These are phyloP conservation scores for Boletus vermiculosoides DNA, from an alignment of 768 basidiomycete species.

Conservation along the genomic window DNA sequence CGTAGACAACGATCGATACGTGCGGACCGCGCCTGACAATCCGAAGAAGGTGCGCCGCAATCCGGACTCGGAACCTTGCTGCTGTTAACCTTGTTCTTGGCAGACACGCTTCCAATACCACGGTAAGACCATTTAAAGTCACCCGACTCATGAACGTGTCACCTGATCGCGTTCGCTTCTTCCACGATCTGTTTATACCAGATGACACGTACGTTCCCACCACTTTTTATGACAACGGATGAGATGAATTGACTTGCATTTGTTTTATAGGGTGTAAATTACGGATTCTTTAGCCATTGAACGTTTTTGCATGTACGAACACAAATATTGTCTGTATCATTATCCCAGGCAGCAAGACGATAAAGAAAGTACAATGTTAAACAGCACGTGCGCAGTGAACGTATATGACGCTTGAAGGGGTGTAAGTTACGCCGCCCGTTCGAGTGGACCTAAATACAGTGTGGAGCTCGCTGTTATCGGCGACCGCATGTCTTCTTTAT, in stretches of 20 bases:
- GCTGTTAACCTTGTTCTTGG: constrained; percentile 12
- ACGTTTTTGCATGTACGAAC: constrained; percentile 22
- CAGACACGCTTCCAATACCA: constrained; percentile 83
- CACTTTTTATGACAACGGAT: not conserved
- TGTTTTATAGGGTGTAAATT: constrained; percentile 37
- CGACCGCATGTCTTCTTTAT: not conserved
- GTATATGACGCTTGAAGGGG: not conserved
- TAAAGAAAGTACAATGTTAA: constrained; percentile 3
- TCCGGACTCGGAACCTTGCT: not conserved
- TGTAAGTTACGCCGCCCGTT: not conserved
- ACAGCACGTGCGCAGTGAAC: not conserved
- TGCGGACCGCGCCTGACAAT: constrained; percentile 73
- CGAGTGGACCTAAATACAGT: not conserved
- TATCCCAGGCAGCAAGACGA: constrained; percentile 8
- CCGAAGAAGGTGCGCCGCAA: constrained; percentile 71
- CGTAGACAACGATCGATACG: constrained; percentile 81
- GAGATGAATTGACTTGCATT: not conserved
- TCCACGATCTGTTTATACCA: constrained; percentile 20
- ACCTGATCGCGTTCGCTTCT: constrained; percentile 17
- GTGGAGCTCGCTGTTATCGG: not conserved
- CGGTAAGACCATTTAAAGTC: constrained; percentile 43
- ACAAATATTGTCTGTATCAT: constrained; percentile 22
- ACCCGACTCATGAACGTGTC: not conserved
- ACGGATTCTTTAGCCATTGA: constrained; percentile 2
- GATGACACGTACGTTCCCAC: constrained; percentile 58